Conservation (phyloP, 2,329 filamentous ascomycete genomes). For the Dactylellina sp. region DNA sequence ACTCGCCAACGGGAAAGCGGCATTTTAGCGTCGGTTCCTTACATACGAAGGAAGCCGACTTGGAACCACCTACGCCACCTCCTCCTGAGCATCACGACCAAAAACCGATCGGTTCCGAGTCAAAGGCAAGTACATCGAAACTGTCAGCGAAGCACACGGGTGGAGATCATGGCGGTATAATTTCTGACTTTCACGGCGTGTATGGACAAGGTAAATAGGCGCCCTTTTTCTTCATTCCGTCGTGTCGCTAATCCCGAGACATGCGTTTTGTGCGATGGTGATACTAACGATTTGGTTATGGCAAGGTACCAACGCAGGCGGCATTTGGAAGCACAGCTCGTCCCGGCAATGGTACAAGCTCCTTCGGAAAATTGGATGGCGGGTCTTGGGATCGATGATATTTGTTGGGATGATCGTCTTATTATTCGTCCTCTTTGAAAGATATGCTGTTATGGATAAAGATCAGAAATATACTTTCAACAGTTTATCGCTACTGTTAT, state of each 20-base stretch:
- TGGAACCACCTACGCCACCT: background rate
- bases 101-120: background rate
- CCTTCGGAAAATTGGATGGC: background rate
- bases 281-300: background rate
- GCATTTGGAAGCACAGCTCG: constrained; percentile 9
- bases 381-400: background rate
- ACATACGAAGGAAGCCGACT: background rate
- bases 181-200: constrained; percentile 3
- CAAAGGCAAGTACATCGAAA: background rate
- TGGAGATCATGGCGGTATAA: background rate
- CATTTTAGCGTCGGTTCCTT: constrained; percentile 13
- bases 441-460: constrained; percentile 15
- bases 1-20: background rate
- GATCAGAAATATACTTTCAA: constrained; percentile 16
- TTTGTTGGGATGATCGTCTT: constrained; percentile 13
- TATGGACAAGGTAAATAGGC: too few relatives aligned
- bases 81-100: background rate
- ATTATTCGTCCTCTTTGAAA: constrained; percentile 12
- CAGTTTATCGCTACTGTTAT: constrained; percentile 5
- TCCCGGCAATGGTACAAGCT: constrained; percentile 7
- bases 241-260: background rate
- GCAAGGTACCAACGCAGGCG: constrained; percentile 10
- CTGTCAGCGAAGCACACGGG: background rate
- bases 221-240: background rate
- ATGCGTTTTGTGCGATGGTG: background rate